These are phyloP conservation scores for Mycena kentingensis DNA, from an alignment of 768 basidiomycete genomes.

Conservation along the genomic window DNA sequence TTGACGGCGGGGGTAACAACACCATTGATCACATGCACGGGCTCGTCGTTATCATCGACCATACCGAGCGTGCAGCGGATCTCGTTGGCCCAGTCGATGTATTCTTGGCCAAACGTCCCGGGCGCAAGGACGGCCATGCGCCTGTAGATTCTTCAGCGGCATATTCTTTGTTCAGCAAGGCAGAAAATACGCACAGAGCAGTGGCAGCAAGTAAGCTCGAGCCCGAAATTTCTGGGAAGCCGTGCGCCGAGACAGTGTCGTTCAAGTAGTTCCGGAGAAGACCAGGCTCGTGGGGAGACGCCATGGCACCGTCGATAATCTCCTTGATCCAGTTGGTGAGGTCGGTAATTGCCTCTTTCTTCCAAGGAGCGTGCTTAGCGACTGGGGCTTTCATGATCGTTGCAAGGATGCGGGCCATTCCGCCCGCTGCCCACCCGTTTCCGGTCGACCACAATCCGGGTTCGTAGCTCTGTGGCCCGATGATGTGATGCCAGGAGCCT, in stretches of 20 bases:
- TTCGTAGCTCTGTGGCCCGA: conserved; percentile 23
- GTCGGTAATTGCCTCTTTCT: conserved; percentile 27
- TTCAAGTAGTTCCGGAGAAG: conserved; percentile 46
- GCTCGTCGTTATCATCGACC: conserved; percentile 16
- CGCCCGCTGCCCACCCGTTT: conserved; percentile 26
- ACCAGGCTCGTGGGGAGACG: conserved; percentile 32
- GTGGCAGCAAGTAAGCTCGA: conserved; percentile 41
- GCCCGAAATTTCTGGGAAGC: conserved; percentile 49
- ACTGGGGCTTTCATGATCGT: conserved; percentile 44
- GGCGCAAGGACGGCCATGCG: conserved; percentile 32
- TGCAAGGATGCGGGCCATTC: conserved; percentile 36
- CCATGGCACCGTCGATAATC: conserved; percentile 46
- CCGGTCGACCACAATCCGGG: conserved; percentile 26
- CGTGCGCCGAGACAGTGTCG: conserved; percentile 29
- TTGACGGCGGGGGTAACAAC: conserved; percentile 40
- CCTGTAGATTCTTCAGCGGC: too few species aligned
- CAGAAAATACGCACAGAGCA: too few species aligned
- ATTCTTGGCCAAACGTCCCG: conserved; percentile 19
- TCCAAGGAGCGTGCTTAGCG: conserved; percentile 27
- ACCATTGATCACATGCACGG: conserved; percentile 32
- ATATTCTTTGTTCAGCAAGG: too few species aligned
- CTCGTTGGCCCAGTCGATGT: conserved; percentile 29
- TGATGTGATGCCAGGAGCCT: conserved; percentile 42
- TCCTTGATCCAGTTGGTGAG: conserved; percentile 44
- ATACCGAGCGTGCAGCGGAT: conserved; percentile 32